Percentiles rank a stretch among this genome's conserved stretches.
Conservation (phyloP, 345 rosid species). For the Conringia planisiliqua region DNA sequence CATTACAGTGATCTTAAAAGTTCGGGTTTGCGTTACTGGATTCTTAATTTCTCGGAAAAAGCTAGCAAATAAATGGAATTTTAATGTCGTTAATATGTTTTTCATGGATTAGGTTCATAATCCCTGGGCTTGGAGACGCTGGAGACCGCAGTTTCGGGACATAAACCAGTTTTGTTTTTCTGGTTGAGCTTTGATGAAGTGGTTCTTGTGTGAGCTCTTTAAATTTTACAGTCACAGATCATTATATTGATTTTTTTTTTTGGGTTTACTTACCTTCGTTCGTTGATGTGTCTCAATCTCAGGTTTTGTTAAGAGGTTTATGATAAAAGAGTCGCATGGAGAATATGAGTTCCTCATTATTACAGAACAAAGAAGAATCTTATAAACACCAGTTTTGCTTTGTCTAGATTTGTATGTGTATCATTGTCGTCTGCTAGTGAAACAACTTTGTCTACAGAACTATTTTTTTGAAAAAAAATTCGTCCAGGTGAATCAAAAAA, state of each 20-base stretch:
- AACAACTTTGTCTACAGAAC: neutral
- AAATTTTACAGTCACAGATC: neutral
- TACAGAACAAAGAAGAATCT: neutral
- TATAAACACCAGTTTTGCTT: conserved; percentile 9
- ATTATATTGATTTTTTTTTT: neutral
- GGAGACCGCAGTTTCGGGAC: conserved; percentile 96
- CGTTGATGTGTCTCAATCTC: neutral
- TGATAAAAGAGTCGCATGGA: neutral
- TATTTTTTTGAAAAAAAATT: neutral
- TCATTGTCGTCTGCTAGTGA: neutral
- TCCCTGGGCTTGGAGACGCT: conserved; percentile 99
- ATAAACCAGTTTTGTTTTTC: neutral
- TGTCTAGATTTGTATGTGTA: neutral
- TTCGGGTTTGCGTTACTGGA: neutral
- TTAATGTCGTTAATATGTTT: neutral
- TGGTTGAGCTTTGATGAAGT: conserved; percentile 6
- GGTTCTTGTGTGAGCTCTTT: neutral
- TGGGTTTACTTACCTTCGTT: neutral
- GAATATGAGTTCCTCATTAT: neutral
- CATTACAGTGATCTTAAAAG: neutral
- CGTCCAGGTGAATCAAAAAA: neutral
- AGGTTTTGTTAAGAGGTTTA: neutral
- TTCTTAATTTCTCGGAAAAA: neutral
- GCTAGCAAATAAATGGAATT: neutral
- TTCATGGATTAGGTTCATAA: conserved; percentile 51